Percentiles rank a stretch among this genome's conserved stretches.
Conservation (phyloP, 2,329 filamentous ascomycete genomes). For the Aotearoamyces nothofagi region DNA sequence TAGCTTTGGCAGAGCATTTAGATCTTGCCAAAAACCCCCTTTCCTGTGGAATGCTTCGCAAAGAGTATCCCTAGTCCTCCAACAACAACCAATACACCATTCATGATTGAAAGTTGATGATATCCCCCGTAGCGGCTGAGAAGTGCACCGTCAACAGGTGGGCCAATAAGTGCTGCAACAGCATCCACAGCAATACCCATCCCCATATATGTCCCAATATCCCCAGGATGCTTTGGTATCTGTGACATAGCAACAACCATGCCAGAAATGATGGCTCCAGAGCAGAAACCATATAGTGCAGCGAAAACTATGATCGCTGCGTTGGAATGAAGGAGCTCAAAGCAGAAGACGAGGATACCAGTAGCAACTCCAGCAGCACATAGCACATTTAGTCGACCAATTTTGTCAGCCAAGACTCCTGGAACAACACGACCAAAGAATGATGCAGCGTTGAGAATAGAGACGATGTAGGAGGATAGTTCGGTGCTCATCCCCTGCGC, state of each 20-base stretch:
- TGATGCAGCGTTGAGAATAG: conserved; percentile 9
- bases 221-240: conserved; percentile 27
- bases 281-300: conserved; percentile 9
- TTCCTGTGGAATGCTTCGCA: no score
- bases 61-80: no score
- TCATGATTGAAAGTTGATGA: no score
- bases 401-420: conserved; percentile 7
- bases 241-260: neutral
- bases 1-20: no score
- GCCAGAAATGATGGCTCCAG: conserved; percentile 7
- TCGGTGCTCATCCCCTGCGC: conserved; percentile 4
- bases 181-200: conserved; percentile 29
- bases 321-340: conserved; percentile 6
- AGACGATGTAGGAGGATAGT: conserved; percentile 10
- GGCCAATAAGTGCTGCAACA: conserved; percentile 30
- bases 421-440: conserved; percentile 10
- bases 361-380: conserved; percentile 6
- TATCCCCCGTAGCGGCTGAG: conserved; percentile 26
- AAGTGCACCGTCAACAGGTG: conserved; percentile 29
- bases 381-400: conserved; percentile 20
- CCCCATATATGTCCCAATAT: conserved; percentile 40
- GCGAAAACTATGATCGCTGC: conserved; percentile 6
- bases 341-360: conserved; percentile 5
- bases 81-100: no score
- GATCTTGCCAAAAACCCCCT: no score